These are phyloP conservation scores for Diaporthe sp. DNA, from an alignment of 2,329 filamentous ascomycete species.

Conservation along the genomic window DNA sequence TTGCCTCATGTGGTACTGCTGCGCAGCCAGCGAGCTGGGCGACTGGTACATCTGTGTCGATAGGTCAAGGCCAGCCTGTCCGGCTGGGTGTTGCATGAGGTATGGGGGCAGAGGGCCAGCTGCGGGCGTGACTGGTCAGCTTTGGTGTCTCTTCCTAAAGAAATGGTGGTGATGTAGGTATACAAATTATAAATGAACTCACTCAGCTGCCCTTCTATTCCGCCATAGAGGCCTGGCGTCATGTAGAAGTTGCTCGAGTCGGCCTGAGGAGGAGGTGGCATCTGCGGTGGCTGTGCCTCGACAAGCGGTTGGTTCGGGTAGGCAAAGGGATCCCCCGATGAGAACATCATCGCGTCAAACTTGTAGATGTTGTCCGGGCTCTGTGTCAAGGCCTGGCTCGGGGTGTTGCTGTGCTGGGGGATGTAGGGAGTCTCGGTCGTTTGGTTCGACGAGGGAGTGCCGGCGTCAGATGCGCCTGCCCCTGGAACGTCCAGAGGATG, in stretches of 20 bases:
- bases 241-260: constrained; percentile 60
- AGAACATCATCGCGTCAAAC: constrained; percentile 83
- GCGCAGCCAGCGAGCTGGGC: constrained; percentile 54
- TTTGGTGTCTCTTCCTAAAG: not conserved
- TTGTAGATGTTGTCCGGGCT: constrained; percentile 68
- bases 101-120: constrained; percentile 77
- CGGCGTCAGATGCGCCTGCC: constrained; percentile 50
- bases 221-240: constrained; percentile 63
- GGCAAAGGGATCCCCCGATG: constrained; percentile 79
- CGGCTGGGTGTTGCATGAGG: constrained; percentile 64
- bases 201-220: constrained; percentile 77
- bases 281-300: constrained; percentile 46
- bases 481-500: constrained; percentile 57
- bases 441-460: constrained; percentile 45
- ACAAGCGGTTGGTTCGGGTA: constrained; percentile 83
- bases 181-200: constrained; percentile 1
- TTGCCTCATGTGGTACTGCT: constrained; percentile 41
- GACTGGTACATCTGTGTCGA: constrained; percentile 56
- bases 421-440: constrained; percentile 38
- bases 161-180: not conserved
- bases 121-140: constrained; percentile 9
- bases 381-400: constrained; percentile 43
- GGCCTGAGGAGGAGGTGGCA: constrained; percentile 46
- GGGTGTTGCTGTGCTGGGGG: constrained; percentile 26
- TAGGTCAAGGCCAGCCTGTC: constrained; percentile 54